Evolutionary conservation across 2,329 filamentous ascomycete species (phyloP).

Genomic region (Penicillium sp.): DNA sequence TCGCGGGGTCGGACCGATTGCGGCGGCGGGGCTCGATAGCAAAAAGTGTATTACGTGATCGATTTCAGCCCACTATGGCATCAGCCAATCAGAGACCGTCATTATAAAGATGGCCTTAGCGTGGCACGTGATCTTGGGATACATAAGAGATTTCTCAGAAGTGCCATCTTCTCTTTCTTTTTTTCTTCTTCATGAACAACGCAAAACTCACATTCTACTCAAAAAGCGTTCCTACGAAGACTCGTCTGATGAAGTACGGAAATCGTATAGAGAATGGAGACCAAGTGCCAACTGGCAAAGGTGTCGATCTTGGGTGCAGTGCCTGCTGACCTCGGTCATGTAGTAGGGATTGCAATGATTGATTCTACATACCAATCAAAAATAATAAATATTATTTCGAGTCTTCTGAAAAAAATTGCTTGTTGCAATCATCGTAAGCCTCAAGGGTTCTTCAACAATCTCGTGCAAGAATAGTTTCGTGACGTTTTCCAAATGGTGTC

Average conservation of each 20-base stretch:
- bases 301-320: constrained; percentile 61
- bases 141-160: constrained; percentile 21
- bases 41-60: constrained; percentile 11
- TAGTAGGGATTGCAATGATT: constrained; percentile 62
- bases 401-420: neutral
- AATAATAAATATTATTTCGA: constrained; percentile 3
- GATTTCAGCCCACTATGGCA: neutral
- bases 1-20: constrained; percentile 31
- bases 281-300: constrained; percentile 36
- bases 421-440: neutral
- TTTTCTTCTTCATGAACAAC: constrained; percentile 55
- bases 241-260: constrained; percentile 57
- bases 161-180: constrained; percentile 30
- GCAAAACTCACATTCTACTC: constrained; percentile 55
- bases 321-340: constrained; percentile 45
- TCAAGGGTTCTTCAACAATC: neutral
- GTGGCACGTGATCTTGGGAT: constrained; percentile 19
- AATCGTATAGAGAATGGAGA: constrained; percentile 61
- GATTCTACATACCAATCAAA: constrained; percentile 48
- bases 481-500: too few relatives aligned
- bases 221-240: constrained; percentile 60
- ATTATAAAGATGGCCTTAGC: neutral
- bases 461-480: too few relatives aligned
- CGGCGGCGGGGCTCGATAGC: constrained; percentile 19
- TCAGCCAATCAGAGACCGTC: neutral